Conservation (phyloP, 768 basidiomycete genomes). For the Phlebiopsis gigantea region DNA sequence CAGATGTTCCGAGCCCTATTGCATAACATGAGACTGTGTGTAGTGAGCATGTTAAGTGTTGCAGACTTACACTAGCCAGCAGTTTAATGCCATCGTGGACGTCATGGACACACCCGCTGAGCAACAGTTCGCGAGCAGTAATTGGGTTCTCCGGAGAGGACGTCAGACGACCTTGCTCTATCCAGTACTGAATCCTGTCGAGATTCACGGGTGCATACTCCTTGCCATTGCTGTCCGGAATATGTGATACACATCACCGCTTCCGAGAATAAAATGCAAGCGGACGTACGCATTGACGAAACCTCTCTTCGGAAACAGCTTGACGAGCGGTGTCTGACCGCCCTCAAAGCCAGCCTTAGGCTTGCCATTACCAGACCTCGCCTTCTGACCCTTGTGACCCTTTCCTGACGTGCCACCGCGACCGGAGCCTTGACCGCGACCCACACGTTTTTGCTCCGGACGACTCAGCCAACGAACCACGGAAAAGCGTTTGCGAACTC, state of each 20-base stretch:
- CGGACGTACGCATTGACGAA: conserved; percentile 83
- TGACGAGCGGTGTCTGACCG: conserved; percentile 91
- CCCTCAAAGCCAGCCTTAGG: conserved; percentile 86
- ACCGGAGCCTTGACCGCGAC: conserved; percentile 88
- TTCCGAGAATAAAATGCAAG: neutral
- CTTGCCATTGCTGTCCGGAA: conserved; percentile 53
- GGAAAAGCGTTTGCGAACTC: conserved; percentile 11
- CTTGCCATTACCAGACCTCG: conserved; percentile 84
- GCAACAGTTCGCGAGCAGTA: conserved; percentile 78
- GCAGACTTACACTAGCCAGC: conserved; percentile 59
- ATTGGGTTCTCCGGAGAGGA: conserved; percentile 81
- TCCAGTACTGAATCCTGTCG: conserved; percentile 86
- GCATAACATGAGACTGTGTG: conserved; percentile 1
- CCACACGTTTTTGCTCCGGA: conserved; percentile 85
- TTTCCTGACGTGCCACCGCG: conserved; percentile 90
- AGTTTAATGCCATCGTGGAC: conserved; percentile 91
- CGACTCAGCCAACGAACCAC: neutral
- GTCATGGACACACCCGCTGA: conserved; percentile 84
- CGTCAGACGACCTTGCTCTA: conserved; percentile 75
- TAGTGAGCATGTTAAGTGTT: too few relatives aligned
- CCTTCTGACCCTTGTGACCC: conserved; percentile 94
- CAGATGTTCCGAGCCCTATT: conserved; percentile 61
- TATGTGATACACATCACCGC: neutral
- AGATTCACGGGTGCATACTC: conserved; percentile 82
- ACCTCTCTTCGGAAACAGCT: conserved; percentile 88